Evolutionary conservation across 2,329 filamentous ascomycete species (phyloP).

Genomic region (Trichoderma atrobrunneum): DNA sequence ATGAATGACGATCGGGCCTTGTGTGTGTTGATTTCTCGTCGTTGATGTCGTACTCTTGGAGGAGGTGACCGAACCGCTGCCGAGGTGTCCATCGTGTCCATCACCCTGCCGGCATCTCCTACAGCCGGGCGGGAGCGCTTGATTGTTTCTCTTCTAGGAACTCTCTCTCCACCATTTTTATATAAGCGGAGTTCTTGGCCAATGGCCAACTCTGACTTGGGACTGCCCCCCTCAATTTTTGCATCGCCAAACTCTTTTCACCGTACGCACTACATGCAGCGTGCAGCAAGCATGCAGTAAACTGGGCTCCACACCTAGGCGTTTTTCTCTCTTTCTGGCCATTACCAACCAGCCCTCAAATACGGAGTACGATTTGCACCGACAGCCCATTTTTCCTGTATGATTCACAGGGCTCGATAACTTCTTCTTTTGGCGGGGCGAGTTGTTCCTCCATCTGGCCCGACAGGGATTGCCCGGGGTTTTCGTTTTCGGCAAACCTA

Average conservation of each 20-base stretch:
- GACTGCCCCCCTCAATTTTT: neutral
- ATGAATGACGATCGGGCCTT: neutral
- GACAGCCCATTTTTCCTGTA: neutral
- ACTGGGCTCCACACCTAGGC: conserved; percentile 13
- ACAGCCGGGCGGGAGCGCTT: neutral
- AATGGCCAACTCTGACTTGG: neutral
- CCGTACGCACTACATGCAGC: neutral
- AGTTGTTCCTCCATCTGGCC: neutral
- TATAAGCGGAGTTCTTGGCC: neutral
- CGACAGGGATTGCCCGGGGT: neutral
- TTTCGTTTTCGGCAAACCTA: neutral
- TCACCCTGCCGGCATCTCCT: neutral
- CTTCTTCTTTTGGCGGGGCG: neutral
- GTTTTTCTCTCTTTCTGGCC: conserved; percentile 11
- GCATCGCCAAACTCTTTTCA: conserved; percentile 1
- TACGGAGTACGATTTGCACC: neutral
- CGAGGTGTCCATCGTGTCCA: neutral
- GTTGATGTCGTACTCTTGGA: conserved; percentile 3
- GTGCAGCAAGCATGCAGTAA: neutral
- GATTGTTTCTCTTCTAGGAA: neutral
- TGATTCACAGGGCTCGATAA: neutral
- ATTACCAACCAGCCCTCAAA: neutral
- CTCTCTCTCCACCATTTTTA: neutral
- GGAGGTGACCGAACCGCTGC: neutral
- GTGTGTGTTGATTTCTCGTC: neutral